phyloP scores from a whole-genome alignment of 306 rosid species.

The Hippophae rhamnoides region DNA sequence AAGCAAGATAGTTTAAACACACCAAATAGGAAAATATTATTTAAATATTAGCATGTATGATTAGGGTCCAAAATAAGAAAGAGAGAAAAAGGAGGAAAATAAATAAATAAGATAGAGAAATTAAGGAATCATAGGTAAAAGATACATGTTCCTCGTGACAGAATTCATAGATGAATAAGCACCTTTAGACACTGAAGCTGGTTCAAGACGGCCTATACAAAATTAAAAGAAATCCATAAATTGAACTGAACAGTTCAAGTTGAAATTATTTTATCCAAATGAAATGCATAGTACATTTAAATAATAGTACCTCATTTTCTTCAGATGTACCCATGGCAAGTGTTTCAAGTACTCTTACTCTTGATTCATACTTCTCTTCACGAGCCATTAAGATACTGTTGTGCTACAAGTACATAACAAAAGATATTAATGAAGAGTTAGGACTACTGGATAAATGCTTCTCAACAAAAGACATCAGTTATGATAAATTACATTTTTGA shows the following conservation, averaged over 20 bases:
- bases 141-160: background rate
- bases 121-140: too few species aligned
- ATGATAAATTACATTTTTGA: constrained; percentile 51
- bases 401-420: constrained; percentile 49
- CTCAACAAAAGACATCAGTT: background rate
- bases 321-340: constrained; percentile 63
- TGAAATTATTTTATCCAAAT: constrained; percentile 2
- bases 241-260: constrained; percentile 5
- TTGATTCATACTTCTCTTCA: constrained; percentile 70
- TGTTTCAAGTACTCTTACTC: constrained; percentile 69
- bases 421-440: constrained; percentile 19
- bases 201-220: constrained; percentile 55
- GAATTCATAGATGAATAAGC: constrained; percentile 20
- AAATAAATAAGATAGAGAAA: too few species aligned
- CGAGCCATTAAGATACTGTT: constrained; percentile 61
- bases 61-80: too few species aligned
- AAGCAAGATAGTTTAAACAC: too few species aligned
- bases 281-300: constrained; percentile 4
- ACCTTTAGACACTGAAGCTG: constrained; percentile 82
- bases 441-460: constrained; percentile 10
- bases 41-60: too few species aligned
- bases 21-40: too few species aligned
- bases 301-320: constrained; percentile 64
- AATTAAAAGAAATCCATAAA: constrained; percentile 11
- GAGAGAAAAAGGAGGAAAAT: too few species aligned